These are phyloP conservation scores for Pythium folliculosum DNA, from an alignment of 352 stramenopile genomes.

Conservation along the genomic window DNA sequence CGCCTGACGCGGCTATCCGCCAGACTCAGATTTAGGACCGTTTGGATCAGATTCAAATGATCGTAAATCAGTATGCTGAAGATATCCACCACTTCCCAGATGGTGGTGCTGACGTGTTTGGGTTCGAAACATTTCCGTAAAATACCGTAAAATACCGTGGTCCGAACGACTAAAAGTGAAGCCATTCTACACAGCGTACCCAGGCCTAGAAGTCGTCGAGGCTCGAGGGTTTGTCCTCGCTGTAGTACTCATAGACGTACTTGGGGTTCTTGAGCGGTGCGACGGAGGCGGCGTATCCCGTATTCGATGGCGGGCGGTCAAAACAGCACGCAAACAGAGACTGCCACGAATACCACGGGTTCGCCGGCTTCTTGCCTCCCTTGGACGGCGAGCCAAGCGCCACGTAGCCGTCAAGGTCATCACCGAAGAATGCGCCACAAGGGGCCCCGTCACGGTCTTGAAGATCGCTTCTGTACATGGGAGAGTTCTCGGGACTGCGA, in stretches of 20 bases:
- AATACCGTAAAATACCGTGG: background rate
- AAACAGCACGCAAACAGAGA: slow-evolving; percentile 34
- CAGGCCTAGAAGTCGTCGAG: slow-evolving; percentile 23
- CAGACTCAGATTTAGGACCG: slow-evolving; percentile 9
- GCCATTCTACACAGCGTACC: background rate
- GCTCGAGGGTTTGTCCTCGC: slow-evolving; percentile 21
- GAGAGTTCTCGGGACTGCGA: slow-evolving; percentile 66
- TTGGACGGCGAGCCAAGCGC: slow-evolving; percentile 18
- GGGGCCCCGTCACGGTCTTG: background rate
- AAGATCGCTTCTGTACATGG: slow-evolving; percentile 41
- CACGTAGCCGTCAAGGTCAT: slow-evolving; percentile 1
- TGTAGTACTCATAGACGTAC: slow-evolving; percentile 32
- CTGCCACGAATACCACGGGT: slow-evolving; percentile 30
- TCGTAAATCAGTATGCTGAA: slow-evolving; percentile 17
- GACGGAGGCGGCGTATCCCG: background rate
- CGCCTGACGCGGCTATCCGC: background rate
- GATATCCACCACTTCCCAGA: slow-evolving; percentile 8
- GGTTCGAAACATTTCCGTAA: background rate
- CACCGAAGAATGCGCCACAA: slow-evolving; percentile 1
- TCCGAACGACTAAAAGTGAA: background rate
- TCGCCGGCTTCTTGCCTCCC: slow-evolving; percentile 15
- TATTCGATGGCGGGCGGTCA: slow-evolving; percentile 15
- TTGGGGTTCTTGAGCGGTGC: slow-evolving; percentile 34
- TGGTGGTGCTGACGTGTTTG: slow-evolving; percentile 8
- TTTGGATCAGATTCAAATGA: background rate